A percentile compares a stretch with the other conserved stretches of the same genome.
Conservation (phyloP, 306 rosid species). For the Sphenostylis stenocarpa region DNA sequence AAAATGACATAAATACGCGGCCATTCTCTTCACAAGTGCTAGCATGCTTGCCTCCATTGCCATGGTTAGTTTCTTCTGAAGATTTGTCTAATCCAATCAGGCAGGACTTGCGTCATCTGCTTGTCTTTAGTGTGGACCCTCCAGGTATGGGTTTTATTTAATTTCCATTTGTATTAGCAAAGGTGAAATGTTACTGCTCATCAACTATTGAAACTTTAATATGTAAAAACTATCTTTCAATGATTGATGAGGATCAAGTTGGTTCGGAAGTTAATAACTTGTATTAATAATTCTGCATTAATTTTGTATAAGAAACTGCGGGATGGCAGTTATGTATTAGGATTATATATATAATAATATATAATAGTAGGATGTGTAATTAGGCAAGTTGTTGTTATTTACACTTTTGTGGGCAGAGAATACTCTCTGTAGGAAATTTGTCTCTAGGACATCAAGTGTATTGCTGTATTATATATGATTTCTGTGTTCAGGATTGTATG, state of each 20-base stretch:
- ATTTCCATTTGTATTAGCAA: constrained; percentile 9
- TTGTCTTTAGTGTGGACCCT: constrained; percentile 95
- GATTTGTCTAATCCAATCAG: constrained; percentile 78
- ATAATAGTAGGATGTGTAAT: neutral
- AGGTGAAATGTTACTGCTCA: constrained; percentile 5
- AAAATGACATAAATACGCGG: constrained; percentile 90
- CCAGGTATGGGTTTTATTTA: constrained; percentile 62
- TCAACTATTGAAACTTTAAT: constrained; percentile 13
- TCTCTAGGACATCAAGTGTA: neutral
- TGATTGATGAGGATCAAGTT: neutral
- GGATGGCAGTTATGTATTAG: neutral
- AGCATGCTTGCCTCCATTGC: constrained; percentile 94
- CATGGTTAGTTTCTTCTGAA: constrained; percentile 85
- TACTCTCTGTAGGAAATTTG: neutral
- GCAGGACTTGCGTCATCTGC: constrained; percentile 75
- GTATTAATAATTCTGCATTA: neutral
- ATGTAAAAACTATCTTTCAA: neutral
- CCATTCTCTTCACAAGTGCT: constrained; percentile 95
- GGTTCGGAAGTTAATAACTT: neutral
- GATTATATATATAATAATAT: neutral
- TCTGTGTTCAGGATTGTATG: neutral
- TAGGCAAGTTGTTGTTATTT: neutral
- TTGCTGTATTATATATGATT: neutral
- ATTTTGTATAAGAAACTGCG: neutral
- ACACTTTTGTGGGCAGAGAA: neutral